These are phyloP conservation scores for Jacaranda copaia DNA, from an alignment of 257 asterid genomes.

Conservation along the genomic window DNA sequence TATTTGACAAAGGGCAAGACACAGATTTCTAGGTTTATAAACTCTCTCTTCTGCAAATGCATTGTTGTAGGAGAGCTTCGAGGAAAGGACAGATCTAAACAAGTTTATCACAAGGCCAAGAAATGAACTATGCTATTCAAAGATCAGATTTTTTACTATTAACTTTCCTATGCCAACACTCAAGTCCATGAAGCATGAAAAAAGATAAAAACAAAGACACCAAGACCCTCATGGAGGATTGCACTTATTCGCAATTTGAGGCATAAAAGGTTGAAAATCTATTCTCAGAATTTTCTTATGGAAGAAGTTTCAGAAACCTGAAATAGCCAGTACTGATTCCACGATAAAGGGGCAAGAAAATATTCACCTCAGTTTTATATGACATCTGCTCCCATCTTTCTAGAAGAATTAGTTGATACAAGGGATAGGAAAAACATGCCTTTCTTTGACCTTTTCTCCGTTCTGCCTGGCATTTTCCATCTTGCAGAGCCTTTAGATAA, in stretches of 20 bases:
- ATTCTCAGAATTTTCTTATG: constrained; percentile 11
- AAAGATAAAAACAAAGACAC: background rate
- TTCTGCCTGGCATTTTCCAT: constrained; percentile 22
- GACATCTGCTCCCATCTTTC: constrained; percentile 30
- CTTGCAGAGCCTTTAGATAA: constrained; percentile 15
- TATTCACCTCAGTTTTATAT: constrained; percentile 9
- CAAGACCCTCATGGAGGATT: constrained; percentile 6
- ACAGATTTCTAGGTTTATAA: too few species aligned
- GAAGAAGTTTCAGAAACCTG: constrained; percentile 26
- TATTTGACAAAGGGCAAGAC: too few species aligned
- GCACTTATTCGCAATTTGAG: constrained; percentile 16
- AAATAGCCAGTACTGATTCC: constrained; percentile 11
- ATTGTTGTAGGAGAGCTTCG: too few species aligned
- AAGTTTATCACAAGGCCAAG: too few species aligned
- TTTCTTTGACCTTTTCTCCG: constrained; percentile 29
- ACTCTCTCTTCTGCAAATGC: too few species aligned
- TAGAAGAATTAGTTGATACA: constrained; percentile 8
- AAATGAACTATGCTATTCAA: too few species aligned
- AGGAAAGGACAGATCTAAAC: too few species aligned
- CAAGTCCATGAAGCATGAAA: too few species aligned
- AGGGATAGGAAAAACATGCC: constrained; percentile 23
- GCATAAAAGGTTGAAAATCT: background rate
- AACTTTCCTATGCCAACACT: too few species aligned
- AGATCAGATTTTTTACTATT: too few species aligned
- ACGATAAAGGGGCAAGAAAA: constrained; percentile 1